Conservation (phyloP, 1,284 basidiomycete genomes). For the Cutaneotrichosporon cutaneum region DNA sequence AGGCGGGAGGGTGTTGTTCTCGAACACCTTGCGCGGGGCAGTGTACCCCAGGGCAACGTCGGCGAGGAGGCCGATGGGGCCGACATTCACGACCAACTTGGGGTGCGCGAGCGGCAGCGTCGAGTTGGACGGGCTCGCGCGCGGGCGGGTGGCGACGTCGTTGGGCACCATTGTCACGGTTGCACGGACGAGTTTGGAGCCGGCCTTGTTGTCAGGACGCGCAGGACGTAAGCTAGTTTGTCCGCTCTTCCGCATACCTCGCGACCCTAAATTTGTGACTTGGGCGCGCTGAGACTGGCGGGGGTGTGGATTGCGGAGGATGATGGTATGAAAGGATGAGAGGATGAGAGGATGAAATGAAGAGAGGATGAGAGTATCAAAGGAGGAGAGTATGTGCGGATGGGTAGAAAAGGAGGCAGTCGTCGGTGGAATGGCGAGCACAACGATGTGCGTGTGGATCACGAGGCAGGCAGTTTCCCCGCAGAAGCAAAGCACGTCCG, state of each 20-base stretch:
- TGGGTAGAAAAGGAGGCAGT: neutral
- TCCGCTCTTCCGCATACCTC: constrained; percentile 3
- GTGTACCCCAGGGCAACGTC: constrained; percentile 12
- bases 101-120: neutral
- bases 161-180: constrained; percentile 7
- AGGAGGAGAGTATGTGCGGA: neutral
- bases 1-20: neutral
- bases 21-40: neutral
- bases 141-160: neutral
- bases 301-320: neutral
- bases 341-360: neutral
- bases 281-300: neutral
- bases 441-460: neutral
- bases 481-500: constrained; percentile 1
- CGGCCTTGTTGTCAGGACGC: neutral
- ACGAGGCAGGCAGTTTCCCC: neutral
- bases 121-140: neutral
- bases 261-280: neutral
- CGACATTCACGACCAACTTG: neutral
- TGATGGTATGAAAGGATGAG: neutral
- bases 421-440: constrained; percentile 1
- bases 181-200: neutral
- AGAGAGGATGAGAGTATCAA: neutral
- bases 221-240: constrained; percentile 2
- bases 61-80: constrained; percentile 14